Percentiles rank a stretch among this genome's conserved stretches.
phyloP scores from a whole-genome alignment of 257 asterid species.

The Solanum peruvianum region DNA sequence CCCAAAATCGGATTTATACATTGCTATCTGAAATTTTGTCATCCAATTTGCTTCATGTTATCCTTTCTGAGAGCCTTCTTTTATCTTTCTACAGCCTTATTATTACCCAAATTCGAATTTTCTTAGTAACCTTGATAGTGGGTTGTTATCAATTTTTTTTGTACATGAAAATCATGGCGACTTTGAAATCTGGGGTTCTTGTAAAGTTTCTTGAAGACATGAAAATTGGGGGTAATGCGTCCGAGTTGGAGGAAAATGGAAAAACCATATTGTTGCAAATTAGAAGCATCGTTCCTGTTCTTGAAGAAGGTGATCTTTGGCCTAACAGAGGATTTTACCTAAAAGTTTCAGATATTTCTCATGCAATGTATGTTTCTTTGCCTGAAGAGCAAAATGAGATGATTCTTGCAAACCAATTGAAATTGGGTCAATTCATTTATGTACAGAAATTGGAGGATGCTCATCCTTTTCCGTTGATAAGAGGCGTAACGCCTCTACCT shows the following conservation, averaged over 20 bases:
- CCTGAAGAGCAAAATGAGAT: constrained; percentile 54
- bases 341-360: constrained; percentile 61
- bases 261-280: constrained; percentile 46
- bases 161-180: constrained; percentile 20
- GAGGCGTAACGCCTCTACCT: constrained; percentile 44
- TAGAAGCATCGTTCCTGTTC: constrained; percentile 62
- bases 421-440: constrained; percentile 56
- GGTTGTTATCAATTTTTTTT: not conserved
- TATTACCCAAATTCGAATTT: not conserved
- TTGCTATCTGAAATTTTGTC: not conserved
- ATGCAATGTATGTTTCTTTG: constrained; percentile 52
- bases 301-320: constrained; percentile 72
- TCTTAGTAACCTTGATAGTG: not conserved
- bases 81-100: not conserved
- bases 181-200: constrained; percentile 47
- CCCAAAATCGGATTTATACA: not conserved
- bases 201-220: constrained; percentile 47
- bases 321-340: constrained; percentile 64
- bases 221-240: constrained; percentile 11
- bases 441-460: constrained; percentile 39
- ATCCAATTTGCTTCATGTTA: not conserved
- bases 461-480: constrained; percentile 47
- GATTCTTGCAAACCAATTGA: constrained; percentile 44
- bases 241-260: constrained; percentile 8
- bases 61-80: not conserved